Percentiles rank a stretch among this genome's conserved stretches.
These are phyloP conservation scores for Arabis hirsuta DNA, from an alignment of 345 rosid genomes.

Conservation along the genomic window DNA sequence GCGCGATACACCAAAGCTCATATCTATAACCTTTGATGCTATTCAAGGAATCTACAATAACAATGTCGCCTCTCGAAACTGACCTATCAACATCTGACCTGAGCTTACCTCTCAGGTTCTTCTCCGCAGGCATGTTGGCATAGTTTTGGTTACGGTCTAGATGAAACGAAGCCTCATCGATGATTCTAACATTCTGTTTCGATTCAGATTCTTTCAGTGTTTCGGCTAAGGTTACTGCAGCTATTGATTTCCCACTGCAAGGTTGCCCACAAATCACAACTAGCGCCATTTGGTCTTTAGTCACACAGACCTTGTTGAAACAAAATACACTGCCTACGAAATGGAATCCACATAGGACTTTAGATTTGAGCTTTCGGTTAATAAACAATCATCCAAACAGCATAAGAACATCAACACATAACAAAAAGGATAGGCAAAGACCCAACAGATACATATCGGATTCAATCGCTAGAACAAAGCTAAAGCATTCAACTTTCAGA, in stretches of 20 bases:
- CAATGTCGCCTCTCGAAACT: conserved; percentile 74
- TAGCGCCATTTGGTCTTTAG: conserved; percentile 68
- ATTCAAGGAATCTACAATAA: conserved; percentile 91
- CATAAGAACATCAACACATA: conserved; percentile 20
- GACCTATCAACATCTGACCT: conserved; percentile 99
- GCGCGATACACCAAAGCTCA: conserved; percentile 96
- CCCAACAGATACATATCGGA: conserved; percentile 3
- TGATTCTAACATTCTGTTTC: conserved; percentile 60
- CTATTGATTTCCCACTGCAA: conserved; percentile 88
- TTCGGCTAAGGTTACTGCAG: conserved; percentile 65
- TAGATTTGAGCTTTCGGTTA: neutral
- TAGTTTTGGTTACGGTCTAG: conserved; percentile 91
- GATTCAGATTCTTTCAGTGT: conserved; percentile 70
- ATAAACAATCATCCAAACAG: conserved; percentile 6
- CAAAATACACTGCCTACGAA: conserved; percentile 34
- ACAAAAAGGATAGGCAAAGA: conserved; percentile 17
- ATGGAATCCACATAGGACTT: neutral
- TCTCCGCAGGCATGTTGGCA: conserved; percentile 88
- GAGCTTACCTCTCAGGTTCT: conserved; percentile 87
- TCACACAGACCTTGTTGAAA: neutral
- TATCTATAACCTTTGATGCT: conserved; percentile 95
- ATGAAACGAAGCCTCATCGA: conserved; percentile 81
- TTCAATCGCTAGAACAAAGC: conserved; percentile 22
- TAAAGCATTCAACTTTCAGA: conserved; percentile 20
- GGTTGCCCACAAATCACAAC: conserved; percentile 96